Percentiles rank a stretch among this genome's conserved stretches.
phyloP scores from a whole-genome alignment of 768 basidiomycete genomes.

The Boletellus emodensis region DNA sequence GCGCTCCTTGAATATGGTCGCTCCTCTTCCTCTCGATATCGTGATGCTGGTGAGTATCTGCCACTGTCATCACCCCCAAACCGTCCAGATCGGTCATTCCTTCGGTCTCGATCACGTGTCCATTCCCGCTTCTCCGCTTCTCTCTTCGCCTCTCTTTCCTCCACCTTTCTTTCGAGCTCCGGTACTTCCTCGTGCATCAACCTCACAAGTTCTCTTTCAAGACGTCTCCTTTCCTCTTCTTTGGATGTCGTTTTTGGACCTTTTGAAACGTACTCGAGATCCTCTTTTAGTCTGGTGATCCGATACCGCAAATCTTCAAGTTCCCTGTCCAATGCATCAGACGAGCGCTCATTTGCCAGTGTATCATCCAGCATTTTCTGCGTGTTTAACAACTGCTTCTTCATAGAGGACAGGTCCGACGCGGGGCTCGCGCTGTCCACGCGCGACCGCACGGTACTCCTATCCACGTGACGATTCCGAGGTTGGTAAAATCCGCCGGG shows the following conservation, averaged over 20 bases:
- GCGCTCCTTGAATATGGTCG: constrained; percentile 50
- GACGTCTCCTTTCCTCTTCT: constrained; percentile 79
- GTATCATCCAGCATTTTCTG: constrained; percentile 75
- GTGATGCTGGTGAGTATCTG: constrained; percentile 31
- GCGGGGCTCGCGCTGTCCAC: constrained; percentile 60
- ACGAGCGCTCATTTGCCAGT: constrained; percentile 70
- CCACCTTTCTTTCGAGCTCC: constrained; percentile 81
- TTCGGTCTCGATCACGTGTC: constrained; percentile 71
- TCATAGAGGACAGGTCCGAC: constrained; percentile 81
- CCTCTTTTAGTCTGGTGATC: constrained; percentile 84
- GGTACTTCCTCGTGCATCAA: constrained; percentile 91
- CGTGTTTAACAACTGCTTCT: constrained; percentile 74
- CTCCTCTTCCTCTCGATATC: constrained; percentile 45
- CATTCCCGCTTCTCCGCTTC: constrained; percentile 78
- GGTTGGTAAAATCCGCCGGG: constrained; percentile 73
- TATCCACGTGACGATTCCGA: constrained; percentile 78
- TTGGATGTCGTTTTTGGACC: constrained; percentile 67
- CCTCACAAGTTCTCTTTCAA: constrained; percentile 83
- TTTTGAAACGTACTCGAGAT: constrained; percentile 80
- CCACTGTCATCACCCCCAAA: constrained; percentile 47
- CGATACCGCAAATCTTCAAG: constrained; percentile 81
- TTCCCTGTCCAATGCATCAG: constrained; percentile 89
- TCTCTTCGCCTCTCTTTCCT: constrained; percentile 70
- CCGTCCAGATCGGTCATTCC: constrained; percentile 77
- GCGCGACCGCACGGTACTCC: constrained; percentile 71